phyloP scores from a whole-genome alignment of 2,329 filamentous ascomycete genomes.

The Fusarium fracticaudum region DNA sequence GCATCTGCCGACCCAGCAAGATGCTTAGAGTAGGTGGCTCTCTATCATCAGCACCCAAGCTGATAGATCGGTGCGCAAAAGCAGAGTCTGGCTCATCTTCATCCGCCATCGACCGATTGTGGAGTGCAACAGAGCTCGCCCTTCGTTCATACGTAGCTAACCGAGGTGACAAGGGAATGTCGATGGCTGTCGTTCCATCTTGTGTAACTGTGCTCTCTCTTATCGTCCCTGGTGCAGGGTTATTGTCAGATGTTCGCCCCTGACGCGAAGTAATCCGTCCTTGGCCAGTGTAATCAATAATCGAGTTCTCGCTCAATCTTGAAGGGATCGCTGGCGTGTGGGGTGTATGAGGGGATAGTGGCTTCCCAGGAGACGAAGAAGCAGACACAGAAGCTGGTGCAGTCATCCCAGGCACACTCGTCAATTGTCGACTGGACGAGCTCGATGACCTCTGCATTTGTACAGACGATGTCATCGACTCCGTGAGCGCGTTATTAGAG shows the following conservation, averaged over 20 bases:
- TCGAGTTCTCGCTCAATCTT: slow-evolving; percentile 89
- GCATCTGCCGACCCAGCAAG: slow-evolving; percentile 60
- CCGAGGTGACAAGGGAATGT: slow-evolving; percentile 77
- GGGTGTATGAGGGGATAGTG: slow-evolving; percentile 87
- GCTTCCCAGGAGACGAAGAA: slow-evolving; percentile 89
- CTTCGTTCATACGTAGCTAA: slow-evolving; percentile 65
- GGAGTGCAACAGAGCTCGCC: slow-evolving; percentile 76
- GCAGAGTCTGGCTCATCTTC: slow-evolving; percentile 70
- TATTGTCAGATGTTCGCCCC: slow-evolving; percentile 38
- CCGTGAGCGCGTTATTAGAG: slow-evolving; percentile 86
- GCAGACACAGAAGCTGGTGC: slow-evolving; percentile 82
- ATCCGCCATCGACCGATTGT: slow-evolving; percentile 63
- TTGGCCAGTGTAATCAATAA: slow-evolving; percentile 54
- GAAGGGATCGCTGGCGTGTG: slow-evolving; percentile 95
- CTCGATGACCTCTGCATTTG: slow-evolving; percentile 85
- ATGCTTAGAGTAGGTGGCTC: slow-evolving; percentile 73
- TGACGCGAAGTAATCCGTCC: slow-evolving; percentile 46
- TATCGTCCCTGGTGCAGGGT: slow-evolving; percentile 45
- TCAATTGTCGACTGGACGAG: slow-evolving; percentile 71
- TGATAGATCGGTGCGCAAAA: slow-evolving; percentile 73
- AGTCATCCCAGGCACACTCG: slow-evolving; percentile 70
- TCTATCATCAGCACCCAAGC: slow-evolving; percentile 71
- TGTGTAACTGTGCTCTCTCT: slow-evolving; percentile 54
- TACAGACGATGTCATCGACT: slow-evolving; percentile 91
- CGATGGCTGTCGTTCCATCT: slow-evolving; percentile 72